Percentiles rank a stretch among this genome's conserved stretches.
phyloP scores from a whole-genome alignment of 1,139 yeast species.

The Scheffersomyces stambukii region DNA sequence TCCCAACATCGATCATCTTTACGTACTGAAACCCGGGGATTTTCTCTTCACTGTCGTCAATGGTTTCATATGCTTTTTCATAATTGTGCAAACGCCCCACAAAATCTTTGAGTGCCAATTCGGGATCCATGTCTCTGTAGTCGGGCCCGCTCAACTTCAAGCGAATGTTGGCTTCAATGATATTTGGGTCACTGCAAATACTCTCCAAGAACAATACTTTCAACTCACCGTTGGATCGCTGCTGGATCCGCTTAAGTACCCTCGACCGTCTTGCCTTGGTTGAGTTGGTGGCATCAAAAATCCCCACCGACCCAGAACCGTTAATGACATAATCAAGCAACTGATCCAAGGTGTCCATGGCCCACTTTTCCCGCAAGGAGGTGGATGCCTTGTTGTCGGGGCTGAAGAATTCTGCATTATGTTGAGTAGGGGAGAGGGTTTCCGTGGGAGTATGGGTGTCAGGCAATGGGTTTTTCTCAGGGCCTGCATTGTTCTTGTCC shows the following conservation, averaged over 20 bases:
- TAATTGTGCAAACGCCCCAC: slow-evolving; percentile 78
- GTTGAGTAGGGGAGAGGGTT: slow-evolving; percentile 23
- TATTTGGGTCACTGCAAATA: slow-evolving; percentile 72
- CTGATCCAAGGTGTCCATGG: slow-evolving; percentile 87
- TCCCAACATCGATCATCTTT: slow-evolving; percentile 94
- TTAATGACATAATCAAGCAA: slow-evolving; percentile 73
- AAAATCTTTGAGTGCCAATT: slow-evolving; percentile 74
- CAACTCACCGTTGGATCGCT: slow-evolving; percentile 67
- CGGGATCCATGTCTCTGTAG: slow-evolving; percentile 81
- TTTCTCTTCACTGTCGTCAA: slow-evolving; percentile 70
- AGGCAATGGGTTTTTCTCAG: slow-evolving; percentile 68
- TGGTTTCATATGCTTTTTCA: slow-evolving; percentile 86
- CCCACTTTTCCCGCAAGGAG: slow-evolving; percentile 85
- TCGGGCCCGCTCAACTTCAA: slow-evolving; percentile 93
- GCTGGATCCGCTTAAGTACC: slow-evolving; percentile 66
- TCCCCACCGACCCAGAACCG: slow-evolving; percentile 89
- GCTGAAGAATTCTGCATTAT: slow-evolving; percentile 80
- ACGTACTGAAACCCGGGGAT: slow-evolving; percentile 72
- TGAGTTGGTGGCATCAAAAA: slow-evolving; percentile 93
- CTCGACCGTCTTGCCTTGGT: slow-evolving; percentile 68
- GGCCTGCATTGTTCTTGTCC: slow-evolving; percentile 65
- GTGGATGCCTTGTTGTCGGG: slow-evolving; percentile 71
- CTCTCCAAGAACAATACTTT: slow-evolving; percentile 85
- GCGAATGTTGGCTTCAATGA: slow-evolving; percentile 77
- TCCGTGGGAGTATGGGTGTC: slow-evolving; percentile 45